phyloP scores from a whole-genome alignment of 768 basidiomycete species.

The Boletus subparvulus region DNA sequence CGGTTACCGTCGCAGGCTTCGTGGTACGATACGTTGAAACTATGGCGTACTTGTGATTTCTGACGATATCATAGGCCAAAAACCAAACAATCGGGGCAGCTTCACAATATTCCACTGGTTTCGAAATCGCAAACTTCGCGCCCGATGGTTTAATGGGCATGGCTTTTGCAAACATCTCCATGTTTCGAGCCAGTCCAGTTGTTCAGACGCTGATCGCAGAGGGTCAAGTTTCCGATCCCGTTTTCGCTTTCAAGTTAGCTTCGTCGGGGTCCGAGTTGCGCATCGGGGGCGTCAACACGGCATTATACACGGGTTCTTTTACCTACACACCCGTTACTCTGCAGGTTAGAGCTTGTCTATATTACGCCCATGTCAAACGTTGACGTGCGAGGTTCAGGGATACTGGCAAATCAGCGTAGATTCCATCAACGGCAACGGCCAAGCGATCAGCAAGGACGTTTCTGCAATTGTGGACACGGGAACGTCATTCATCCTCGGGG shows the following conservation, averaged over 20 bases:
- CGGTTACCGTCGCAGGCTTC: conserved; percentile 38
- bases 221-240: conserved; percentile 30
- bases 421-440: conserved; percentile 25
- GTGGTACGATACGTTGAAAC: conserved; percentile 8
- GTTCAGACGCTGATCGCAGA: conserved; percentile 45
- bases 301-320: conserved; percentile 39
- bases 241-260: conserved; percentile 43
- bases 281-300: conserved; percentile 42
- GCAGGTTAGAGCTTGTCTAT: conserved; percentile 21
- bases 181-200: conserved; percentile 35
- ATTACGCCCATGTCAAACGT: neutral
- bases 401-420: conserved; percentile 23
- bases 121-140: conserved; percentile 13
- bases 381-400: conserved; percentile 15
- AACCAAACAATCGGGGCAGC: conserved; percentile 27
- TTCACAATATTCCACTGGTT: conserved; percentile 13
- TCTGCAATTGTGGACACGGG: conserved; percentile 51
- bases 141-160: conserved; percentile 41
- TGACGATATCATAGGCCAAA: conserved; percentile 21
- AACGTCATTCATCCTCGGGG: conserved; percentile 43
- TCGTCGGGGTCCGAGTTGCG: conserved; percentile 35
- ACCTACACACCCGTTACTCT: conserved; percentile 36
- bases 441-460: conserved; percentile 1
- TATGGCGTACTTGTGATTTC: neutral
- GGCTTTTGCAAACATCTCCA: conserved; percentile 41